Evolutionary conservation across 192 early-diverging fungal genomes (phyloP).

Genomic region (Gonapodya sp.): DNA sequence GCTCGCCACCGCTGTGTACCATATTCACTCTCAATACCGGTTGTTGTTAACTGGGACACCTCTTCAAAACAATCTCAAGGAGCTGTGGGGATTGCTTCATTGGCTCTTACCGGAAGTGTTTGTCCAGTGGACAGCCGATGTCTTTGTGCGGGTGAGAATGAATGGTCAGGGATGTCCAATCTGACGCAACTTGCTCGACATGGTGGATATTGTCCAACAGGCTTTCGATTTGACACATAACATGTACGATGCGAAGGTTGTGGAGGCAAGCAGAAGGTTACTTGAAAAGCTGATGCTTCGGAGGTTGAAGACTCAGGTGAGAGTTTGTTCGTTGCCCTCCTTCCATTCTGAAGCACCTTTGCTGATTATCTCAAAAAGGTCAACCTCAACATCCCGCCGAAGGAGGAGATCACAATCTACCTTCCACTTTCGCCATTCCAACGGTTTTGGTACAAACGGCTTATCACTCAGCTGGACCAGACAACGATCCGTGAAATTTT

Average conservation of each 20-base stretch:
- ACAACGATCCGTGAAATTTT: conserved; percentile 26
- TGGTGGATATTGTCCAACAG: not conserved
- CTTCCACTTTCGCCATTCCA: not conserved
- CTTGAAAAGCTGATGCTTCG: conserved; percentile 32
- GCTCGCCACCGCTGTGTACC: not conserved
- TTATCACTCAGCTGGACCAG: conserved; percentile 27
- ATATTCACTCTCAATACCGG: conserved; percentile 8
- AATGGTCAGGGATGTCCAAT: too few species aligned
- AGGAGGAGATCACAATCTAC: conserved; percentile 27
- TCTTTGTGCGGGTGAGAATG: not conserved
- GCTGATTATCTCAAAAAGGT: conserved; percentile 16
- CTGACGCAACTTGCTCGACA: too few species aligned
- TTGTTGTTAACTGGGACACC: conserved; percentile 14
- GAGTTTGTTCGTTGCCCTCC: not conserved
- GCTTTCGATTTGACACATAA: conserved; percentile 25
- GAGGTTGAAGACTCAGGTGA: conserved; percentile 20
- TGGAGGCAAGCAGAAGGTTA: conserved; percentile 21
- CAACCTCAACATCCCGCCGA: conserved; percentile 31
- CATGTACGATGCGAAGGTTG: conserved; percentile 18
- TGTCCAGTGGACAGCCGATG: conserved; percentile 27
- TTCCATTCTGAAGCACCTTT: too few species aligned
- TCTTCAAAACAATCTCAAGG: conserved; percentile 15
- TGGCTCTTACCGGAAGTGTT: conserved; percentile 19
- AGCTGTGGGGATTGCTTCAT: conserved; percentile 14
- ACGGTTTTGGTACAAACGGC: conserved; percentile 28